A percentile compares a stretch with the other conserved stretches of the same genome.
Evolutionary conservation across 805 yeast species (phyloP).

Genomic region (Pichia exigua): DNA sequence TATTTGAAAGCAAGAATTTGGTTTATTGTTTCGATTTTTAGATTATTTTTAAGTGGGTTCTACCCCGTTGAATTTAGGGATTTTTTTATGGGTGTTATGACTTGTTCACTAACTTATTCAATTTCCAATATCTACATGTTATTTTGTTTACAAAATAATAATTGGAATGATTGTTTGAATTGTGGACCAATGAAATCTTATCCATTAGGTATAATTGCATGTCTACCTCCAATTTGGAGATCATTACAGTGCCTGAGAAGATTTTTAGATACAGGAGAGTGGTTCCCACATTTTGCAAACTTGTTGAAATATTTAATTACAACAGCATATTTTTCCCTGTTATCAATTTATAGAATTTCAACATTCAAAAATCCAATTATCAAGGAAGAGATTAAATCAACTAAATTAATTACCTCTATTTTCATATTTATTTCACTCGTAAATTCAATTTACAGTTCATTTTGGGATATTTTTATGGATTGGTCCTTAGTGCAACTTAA

Average conservation of each 20-base stretch:
- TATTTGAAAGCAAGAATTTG: conserved; percentile 62
- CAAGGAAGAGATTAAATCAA: background rate
- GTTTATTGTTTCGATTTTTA: conserved; percentile 61
- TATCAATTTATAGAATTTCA: conserved; percentile 72
- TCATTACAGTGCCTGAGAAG: conserved; percentile 85
- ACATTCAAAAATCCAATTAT: conserved; percentile 14
- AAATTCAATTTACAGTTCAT: conserved; percentile 59
- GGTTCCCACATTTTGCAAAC: conserved; percentile 94
- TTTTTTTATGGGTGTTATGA: conserved; percentile 84
- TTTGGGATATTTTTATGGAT: conserved; percentile 95
- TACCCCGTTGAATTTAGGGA: conserved; percentile 95
- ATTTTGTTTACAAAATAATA: conserved; percentile 67
- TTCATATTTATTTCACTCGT: conserved; percentile 68
- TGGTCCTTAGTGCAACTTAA: conserved; percentile 79
- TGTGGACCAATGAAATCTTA: conserved; percentile 80
- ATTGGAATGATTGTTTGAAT: conserved; percentile 51
- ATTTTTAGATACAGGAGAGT: conserved; percentile 84
- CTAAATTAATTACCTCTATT: conserved; percentile 31
- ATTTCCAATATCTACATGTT: conserved; percentile 78
- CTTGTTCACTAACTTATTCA: conserved; percentile 83
- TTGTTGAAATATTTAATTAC: conserved; percentile 68
- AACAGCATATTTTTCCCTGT: conserved; percentile 55
- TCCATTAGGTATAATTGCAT: conserved; percentile 69
- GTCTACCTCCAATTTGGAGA: conserved; percentile 87
- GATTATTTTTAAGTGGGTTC: conserved; percentile 73